Evolutionary conservation across 1,284 basidiomycete species (phyloP), one percentile per base, ranked within the genome.

Genomic region (Gomphus bonarii): DNA sequence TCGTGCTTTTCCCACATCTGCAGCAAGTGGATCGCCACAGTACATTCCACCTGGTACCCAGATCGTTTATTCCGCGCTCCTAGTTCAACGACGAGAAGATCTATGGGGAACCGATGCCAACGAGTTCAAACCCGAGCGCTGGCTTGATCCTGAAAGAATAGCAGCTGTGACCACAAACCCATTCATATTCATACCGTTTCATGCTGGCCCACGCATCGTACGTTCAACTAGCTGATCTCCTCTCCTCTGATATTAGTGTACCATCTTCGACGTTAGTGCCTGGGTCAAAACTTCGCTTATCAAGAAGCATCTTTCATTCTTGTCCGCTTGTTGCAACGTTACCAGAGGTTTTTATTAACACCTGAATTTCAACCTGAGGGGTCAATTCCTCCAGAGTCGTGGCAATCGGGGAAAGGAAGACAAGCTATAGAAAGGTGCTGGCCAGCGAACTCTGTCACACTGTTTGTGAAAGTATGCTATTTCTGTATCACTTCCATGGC

Each of bases 231-330:
- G n/a, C n/a, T n/a, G n/a, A n/a, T n/a, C n/a, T n/a, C n/a, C n/a
- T n/a, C n/a, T n/a, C n/a, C n/a, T n/a, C n/a, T n/a, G n/a, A n/a
- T n/a, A n/a, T n/a, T n/a, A n/a, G n/a, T n/a, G n/a, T n/a, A n/a
- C n/a, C n/a, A n/a, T n/a, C n/a, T n/a, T n/a, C n/a, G n/a, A n/a
- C n/a, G n/a, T n/a, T 62, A 85, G 84, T 87, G 85, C 63, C 68
- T 88, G 16, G 85, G 85, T 6, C 83, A 86, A 65, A 81, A 85
- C 61, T 85, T 85, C 60, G 85, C 85, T 3, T 81, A 81, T 60
- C 86, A 86, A 64, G 81, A 88, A 65, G 79, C 81, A 47, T 80
- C 82, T 2, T 88, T 79, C 64, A 81, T 86, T 68, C 74, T 88
- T 36, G 78, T 82, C 9, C 73, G 81, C 31, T 66, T 88, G 28